Conservation (phyloP, 805 yeast genomes). For the Starmera caribaea region DNA sequence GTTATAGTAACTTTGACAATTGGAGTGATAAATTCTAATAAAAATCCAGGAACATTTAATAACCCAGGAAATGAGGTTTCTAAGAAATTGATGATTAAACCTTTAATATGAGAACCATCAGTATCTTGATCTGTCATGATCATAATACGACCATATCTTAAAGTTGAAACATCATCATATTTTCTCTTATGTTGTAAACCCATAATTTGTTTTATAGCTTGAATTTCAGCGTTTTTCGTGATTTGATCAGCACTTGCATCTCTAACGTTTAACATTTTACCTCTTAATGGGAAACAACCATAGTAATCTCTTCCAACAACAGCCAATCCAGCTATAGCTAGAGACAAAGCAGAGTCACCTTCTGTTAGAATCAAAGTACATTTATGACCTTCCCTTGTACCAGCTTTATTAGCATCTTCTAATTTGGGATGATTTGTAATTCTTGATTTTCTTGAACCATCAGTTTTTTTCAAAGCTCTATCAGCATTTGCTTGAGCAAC, state of each 20-base stretch:
- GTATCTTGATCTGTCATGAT: conserved; percentile 99
- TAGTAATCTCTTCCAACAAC: conserved; percentile 93
- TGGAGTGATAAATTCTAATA: conserved; percentile 92
- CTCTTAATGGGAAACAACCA: conserved; percentile 93
- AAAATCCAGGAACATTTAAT: conserved; percentile 80
- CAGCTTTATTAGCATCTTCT: conserved; percentile 95
- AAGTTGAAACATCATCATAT: conserved; percentile 60
- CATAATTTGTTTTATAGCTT: conserved; percentile 89
- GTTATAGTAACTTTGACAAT: conserved; percentile 82
- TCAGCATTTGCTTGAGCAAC: conserved; percentile 87
- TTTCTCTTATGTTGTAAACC: conserved; percentile 89
- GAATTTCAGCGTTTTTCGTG: conserved; percentile 86
- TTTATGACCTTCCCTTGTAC: conserved; percentile 83
- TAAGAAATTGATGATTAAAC: conserved; percentile 83
- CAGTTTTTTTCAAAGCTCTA: conserved; percentile 77
- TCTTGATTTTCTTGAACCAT: conserved; percentile 77
- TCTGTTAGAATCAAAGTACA: conserved; percentile 93
- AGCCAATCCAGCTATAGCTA: conserved; percentile 88
- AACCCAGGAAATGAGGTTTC: conserved; percentile 94
- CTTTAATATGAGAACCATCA: conserved; percentile 97
- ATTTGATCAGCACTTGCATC: conserved; percentile 97
- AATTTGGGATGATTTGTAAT: conserved; percentile 83
- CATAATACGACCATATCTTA: conserved; percentile 95
- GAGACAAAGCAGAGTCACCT: conserved; percentile 91
- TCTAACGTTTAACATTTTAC: conserved; percentile 89